Evolutionary conservation across 306 rosid genomes (phyloP).

Genomic region (Abrus pulchellus): DNA sequence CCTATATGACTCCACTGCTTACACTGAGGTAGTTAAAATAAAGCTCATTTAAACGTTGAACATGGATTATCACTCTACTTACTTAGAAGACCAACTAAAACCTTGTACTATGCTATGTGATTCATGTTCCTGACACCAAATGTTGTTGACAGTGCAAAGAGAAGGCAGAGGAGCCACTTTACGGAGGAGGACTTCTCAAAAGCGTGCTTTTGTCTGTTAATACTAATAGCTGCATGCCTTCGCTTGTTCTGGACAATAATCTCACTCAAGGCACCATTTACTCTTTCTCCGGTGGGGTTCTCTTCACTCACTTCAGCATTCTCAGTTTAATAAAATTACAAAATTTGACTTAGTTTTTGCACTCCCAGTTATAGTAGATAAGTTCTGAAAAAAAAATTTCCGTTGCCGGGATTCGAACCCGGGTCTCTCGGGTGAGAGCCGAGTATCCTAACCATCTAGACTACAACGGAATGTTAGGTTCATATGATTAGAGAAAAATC

Average conservation of each 20-base stretch:
- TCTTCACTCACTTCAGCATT: background rate
- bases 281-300: conserved; percentile 73
- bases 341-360: too few relatives aligned
- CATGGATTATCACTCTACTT: background rate
- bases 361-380: too few relatives aligned
- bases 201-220: background rate
- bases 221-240: conserved; percentile 38
- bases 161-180: conserved; percentile 72
- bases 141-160: conserved; percentile 67
- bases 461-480: conserved; percentile 62
- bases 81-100: background rate
- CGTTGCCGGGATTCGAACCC: conserved; percentile 92
- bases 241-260: conserved; percentile 55
- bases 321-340: background rate
- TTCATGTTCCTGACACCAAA: background rate
- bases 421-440: conserved; percentile 91
- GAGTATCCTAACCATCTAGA: conserved; percentile 85
- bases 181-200: conserved; percentile 72
- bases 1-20: conserved; percentile 80
- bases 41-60: background rate
- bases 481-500: too few relatives aligned
- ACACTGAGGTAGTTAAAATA: conserved; percentile 66
- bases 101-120: too few relatives aligned
- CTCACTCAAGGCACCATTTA: conserved; percentile 69
- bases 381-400: background rate